Base-by-base conservation (phyloP, 352 stramenopile species). In the Aphanomyces stellatus region DNA sequence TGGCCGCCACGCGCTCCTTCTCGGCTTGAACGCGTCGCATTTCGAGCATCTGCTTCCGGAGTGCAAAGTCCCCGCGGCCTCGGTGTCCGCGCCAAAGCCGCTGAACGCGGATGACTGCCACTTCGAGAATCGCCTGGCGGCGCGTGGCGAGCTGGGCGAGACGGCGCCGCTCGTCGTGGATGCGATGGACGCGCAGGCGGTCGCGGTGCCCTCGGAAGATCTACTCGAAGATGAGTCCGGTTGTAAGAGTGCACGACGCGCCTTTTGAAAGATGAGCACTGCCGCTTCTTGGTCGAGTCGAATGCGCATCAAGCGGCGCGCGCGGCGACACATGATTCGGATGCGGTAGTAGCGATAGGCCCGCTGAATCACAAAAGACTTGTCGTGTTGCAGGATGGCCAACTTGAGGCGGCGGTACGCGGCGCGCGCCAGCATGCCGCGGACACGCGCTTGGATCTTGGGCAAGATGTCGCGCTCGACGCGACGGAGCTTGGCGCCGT, bases 401-500 rank as follows among this genome's bases (percentile, higher is more conserved):
- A 74, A 71, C 1, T 75, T 76, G 57, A 81, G 69, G 2, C 28
- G 17, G 19, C 62, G 63, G n/a, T 88, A 56, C 0, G 65, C 35
- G 30, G 88, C 85, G 3, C 87, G 79, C 22, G 74, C 69, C 1
- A 93, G 74, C 49, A 90, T 91, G n/a, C 88, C 87, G 55, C 88
- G 84, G 2, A 90, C 74, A n/a, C 76, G 77, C 13, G 75, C 88
- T 72, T 96, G 88, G 13, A 93, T 86, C 41, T 80, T 84, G 2
- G 88, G 83, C 8, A 95, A 69, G 40, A 82, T 76, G 25, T 69
- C 74, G 30, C 75, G 74, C 51, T 88, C 81, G 6, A 94, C 80
- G 57, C 81, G 88, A 11, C 78, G 76, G 25, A 90, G 75, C 31
- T 86, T 89, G 31, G 83, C 79, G 48, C 86, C 74, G 74, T 75